phyloP scores from a whole-genome alignment of 306 rosid genomes.

The Dryas octopetala region DNA sequence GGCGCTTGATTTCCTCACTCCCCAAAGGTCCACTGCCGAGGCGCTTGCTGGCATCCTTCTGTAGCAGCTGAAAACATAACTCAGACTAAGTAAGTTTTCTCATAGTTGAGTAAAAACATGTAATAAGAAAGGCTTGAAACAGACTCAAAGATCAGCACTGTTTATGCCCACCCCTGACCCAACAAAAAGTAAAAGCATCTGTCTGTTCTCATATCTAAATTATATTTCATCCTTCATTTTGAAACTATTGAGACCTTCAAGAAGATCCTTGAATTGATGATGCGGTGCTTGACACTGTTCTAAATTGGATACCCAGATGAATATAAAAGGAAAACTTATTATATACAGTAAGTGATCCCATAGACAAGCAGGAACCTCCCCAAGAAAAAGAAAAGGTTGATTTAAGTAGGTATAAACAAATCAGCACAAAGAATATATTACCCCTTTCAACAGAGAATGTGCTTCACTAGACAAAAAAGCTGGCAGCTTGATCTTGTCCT shows the following conservation, averaged over 20 bases:
- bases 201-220: not conserved
- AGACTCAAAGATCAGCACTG: not conserved
- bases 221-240: not conserved
- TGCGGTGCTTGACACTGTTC: not conserved
- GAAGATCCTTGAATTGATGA: not conserved
- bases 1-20: conserved; percentile 70
- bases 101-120: not conserved
- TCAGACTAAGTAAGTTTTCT: conserved; percentile 2
- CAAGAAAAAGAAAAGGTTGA: not conserved
- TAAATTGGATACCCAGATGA: not conserved
- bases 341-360: not conserved
- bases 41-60: conserved; percentile 72
- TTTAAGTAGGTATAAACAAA: not conserved
- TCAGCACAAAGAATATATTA: conserved; percentile 30
- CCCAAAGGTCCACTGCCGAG: conserved; percentile 68
- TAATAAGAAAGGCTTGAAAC: conserved; percentile 6
- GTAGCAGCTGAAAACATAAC: conserved; percentile 59
- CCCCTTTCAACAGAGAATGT: conserved; percentile 88
- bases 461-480: conserved; percentile 87
- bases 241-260: not conserved
- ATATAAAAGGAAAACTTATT: not conserved
- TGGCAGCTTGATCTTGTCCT: conserved; percentile 91
- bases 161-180: not conserved
- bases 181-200: not conserved
- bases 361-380: not conserved